phyloP scores from a whole-genome alignment of 192 early-diverging fungal species.

The Geosiphon pyriformis region DNA sequence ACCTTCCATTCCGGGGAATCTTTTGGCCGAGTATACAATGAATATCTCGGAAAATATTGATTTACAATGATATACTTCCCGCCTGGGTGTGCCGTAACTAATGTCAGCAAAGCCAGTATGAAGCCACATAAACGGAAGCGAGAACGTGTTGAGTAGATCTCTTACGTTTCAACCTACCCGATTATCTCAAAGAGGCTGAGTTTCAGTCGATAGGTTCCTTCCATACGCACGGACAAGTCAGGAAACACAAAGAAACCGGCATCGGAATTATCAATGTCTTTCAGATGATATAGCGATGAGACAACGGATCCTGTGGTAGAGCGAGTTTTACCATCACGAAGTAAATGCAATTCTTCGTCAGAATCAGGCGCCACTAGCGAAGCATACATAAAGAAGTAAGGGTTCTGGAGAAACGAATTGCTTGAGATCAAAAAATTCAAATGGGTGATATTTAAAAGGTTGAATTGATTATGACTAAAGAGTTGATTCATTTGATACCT shows the following conservation, averaged over 20 bases:
- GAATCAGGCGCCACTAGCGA: conserved; percentile 78
- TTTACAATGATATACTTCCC: conserved; percentile 84
- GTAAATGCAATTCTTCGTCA: conserved; percentile 80
- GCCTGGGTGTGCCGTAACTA: conserved; percentile 24
- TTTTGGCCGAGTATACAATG: conserved; percentile 89
- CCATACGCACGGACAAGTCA: conserved; percentile 90
- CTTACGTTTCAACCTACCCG: conserved; percentile 52
- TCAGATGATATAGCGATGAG: conserved; percentile 84
- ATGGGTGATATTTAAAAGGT: not conserved
- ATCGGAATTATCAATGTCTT: conserved; percentile 79
- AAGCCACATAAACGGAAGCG: conserved; percentile 30
- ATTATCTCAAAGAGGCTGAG: conserved; percentile 92
- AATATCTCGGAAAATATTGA: conserved; percentile 82
- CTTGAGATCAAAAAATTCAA: not conserved
- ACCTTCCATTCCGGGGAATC: conserved; percentile 93
- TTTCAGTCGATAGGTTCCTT: conserved; percentile 79
- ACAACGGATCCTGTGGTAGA: conserved; percentile 90
- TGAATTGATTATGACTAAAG: too few species aligned
- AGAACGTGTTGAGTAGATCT: not conserved
- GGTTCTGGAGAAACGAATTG: conserved; percentile 62
- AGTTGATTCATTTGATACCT: conserved; percentile 10
- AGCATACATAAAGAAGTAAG: conserved; percentile 97
- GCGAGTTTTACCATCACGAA: conserved; percentile 82
- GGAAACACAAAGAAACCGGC: conserved; percentile 98
- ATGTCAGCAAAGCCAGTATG: conserved; percentile 1